Evolutionary conservation across 108 stramenopile species (phyloP), one percentile per base, ranked within the genome.

Genomic region (Nitzschia sp.): DNA sequence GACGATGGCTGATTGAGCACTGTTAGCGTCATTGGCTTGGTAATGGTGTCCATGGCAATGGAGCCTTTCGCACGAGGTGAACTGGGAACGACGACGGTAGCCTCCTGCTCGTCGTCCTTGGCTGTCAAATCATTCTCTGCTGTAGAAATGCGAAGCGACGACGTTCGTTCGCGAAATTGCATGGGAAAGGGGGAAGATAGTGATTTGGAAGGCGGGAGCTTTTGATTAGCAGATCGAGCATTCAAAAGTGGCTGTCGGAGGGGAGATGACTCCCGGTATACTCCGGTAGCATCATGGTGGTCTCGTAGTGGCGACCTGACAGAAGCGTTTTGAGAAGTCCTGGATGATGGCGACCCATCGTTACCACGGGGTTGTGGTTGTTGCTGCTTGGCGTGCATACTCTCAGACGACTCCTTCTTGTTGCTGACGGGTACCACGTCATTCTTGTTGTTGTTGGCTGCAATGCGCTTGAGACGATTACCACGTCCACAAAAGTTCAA

Each of bases 131-230:
- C 63, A 0, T 11, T 19, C 5, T 64, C 38, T 8, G 51, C 31
- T 13, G 53, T 42, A 15, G 62, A 29, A 56, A 46, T 54, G 6
- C 46, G 42, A 58, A 57, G 42, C 33, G 63, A 19, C 30, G 51
- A 63, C 17, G 48, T 34, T 42, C 74, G 65, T 3, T 74, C 74
- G 31, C 74, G 57, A 61, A 74, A 74, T 34, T 74, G 74, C 65
- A 74, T 74, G 3, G 74, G 74, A 30, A 74, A 74, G 1, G 74
- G 74, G 24, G 74, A 74, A 11, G 74, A 35, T 23, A 74, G 35
- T 0, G 74, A 74, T 34, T 60, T 66, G 3, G 74, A 74, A 27
- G 74, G 74, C 9, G 74, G 66, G 33, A 67, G 33, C 45, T 67
- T 64, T 51, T 67, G 31, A 49, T 74, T 74, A 8, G 65, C 49